Evolutionary conservation across 176 grass and related monocot species (phyloP).

Genomic region (Oryza rufipogon): DNA sequence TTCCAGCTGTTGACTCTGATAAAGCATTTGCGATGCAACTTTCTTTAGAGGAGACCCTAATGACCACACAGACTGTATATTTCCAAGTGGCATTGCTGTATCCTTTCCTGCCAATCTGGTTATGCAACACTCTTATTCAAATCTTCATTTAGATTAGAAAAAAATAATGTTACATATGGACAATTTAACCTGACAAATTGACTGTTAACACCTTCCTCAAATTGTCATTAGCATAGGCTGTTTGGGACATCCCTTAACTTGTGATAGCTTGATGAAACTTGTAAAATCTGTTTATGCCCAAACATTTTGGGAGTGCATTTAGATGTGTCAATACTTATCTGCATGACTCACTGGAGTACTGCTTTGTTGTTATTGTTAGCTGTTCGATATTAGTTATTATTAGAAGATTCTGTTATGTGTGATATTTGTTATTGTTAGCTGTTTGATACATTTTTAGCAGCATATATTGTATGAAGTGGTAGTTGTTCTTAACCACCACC

Average conservation of each 20-base stretch:
- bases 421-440: not conserved
- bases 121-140: conserved; percentile 2
- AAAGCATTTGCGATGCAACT: conserved; percentile 97
- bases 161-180: not conserved
- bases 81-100: conserved; percentile 97
- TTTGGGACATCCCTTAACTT: conserved; percentile 9
- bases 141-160: conserved; percentile 3
- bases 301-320: not conserved
- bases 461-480: conserved; percentile 30
- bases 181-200: not conserved
- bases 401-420: not conserved
- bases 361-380: not conserved
- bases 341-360: not conserved
- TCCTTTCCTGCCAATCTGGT: conserved; percentile 55
- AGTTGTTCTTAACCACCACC: conserved; percentile 55
- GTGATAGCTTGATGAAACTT: conserved; percentile 1
- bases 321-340: not conserved
- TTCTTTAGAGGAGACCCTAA: conserved; percentile 81
- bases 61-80: conserved; percentile 88
- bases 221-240: conserved; percentile 5
- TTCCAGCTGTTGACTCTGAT: conserved; percentile 98
- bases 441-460: not conserved
- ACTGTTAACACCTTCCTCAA: not conserved
- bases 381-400: not conserved
- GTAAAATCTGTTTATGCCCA: not conserved